phyloP scores from a whole-genome alignment of 495 filamentous ascomycete genomes.

The Lindgomyces ingoldianus region DNA sequence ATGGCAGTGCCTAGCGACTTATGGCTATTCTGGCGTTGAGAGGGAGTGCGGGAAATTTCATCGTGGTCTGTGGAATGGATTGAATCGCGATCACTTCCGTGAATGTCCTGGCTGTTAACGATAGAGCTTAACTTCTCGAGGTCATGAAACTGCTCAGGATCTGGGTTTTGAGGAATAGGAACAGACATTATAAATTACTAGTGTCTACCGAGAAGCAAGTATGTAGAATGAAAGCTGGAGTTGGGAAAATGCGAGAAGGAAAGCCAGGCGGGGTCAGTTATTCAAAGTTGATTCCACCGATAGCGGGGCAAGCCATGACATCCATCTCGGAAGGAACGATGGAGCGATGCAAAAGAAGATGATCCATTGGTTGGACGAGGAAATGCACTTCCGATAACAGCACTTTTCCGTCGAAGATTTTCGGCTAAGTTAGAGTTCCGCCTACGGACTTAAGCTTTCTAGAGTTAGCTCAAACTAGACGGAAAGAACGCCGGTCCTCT shows the following conservation, averaged over 20 bases:
- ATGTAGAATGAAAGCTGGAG: too few relatives aligned
- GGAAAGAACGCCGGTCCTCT: slow-evolving; percentile 4
- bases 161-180: slow-evolving; percentile 3
- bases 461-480: not conserved
- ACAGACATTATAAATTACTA: slow-evolving; percentile 11
- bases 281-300: not conserved
- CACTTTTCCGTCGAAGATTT: slow-evolving; percentile 1
- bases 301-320: too few relatives aligned
- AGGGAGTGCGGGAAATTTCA: not conserved
- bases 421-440: not conserved
- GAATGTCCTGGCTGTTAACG: not conserved
- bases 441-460: not conserved
- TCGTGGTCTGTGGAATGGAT: not conserved
- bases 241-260: not conserved
- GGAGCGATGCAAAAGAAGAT: not conserved
- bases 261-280: too few relatives aligned
- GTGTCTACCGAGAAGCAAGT: not conserved
- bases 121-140: slow-evolving; percentile 1
- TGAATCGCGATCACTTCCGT: not conserved
- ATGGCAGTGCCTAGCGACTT: slow-evolving; percentile 1
- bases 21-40: not conserved
- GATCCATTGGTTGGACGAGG: not conserved
- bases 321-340: not conserved
- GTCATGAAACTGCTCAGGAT: not conserved
- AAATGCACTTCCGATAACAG: not conserved